Percentiles rank a stretch among this genome's conserved stretches.
Evolutionary conservation across 2,329 filamentous ascomycete genomes (phyloP).

Genomic region (Dothistroma pini): DNA sequence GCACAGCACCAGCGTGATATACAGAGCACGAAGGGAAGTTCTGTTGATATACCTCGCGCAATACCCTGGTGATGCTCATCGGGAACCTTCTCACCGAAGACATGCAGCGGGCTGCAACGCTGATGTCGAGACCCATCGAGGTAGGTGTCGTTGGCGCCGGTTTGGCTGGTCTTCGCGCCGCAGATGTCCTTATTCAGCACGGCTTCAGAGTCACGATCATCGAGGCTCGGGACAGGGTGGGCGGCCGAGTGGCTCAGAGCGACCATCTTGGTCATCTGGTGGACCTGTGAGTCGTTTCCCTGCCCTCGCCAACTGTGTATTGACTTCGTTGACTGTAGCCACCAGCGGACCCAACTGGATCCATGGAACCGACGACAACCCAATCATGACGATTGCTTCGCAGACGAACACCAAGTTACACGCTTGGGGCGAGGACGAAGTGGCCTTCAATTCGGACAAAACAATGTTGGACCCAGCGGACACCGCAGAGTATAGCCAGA

Average conservation of each 20-base stretch:
- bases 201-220: conserved; percentile 66
- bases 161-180: conserved; percentile 66
- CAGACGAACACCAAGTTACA: conserved; percentile 55
- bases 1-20: no score
- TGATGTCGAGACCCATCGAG: conserved; percentile 12
- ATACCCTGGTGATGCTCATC: neutral
- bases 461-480: conserved; percentile 45
- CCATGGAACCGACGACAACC: conserved; percentile 68
- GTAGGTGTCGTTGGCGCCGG: conserved; percentile 68
- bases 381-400: conserved; percentile 63
- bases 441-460: conserved; percentile 57
- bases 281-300: conserved; percentile 6
- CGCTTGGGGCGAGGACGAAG: conserved; percentile 53
- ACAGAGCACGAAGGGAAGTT: no score
- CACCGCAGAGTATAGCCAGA: conserved; percentile 40
- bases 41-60: no score
- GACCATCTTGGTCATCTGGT: conserved; percentile 31
- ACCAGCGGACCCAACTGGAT: conserved; percentile 76
- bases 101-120: conserved; percentile 12
- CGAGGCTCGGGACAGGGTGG: conserved; percentile 64
- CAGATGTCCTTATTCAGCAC: conserved; percentile 61
- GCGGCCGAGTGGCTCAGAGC: conserved; percentile 56
- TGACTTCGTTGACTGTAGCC: neutral
- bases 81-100: neutral
- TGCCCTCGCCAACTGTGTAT: neutral